Conservation (phyloP, 192 early-diverging fungal species). For the Coemansia sp. region DNA sequence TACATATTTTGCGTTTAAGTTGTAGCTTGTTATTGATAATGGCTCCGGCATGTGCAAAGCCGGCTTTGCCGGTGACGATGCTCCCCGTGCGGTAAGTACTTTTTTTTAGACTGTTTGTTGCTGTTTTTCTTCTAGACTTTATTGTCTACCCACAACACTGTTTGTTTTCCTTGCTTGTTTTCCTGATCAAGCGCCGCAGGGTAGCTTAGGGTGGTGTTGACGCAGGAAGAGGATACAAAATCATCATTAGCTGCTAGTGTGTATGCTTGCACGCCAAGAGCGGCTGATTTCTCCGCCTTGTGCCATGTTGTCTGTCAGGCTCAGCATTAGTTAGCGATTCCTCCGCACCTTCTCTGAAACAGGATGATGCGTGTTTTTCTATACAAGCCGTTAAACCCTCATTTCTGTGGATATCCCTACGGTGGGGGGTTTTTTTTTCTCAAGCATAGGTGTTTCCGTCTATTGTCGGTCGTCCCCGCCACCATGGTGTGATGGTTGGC, state of each 20-base stretch:
- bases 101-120: neutral
- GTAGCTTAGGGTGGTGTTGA: neutral
- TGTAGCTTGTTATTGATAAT: slow-evolving; percentile 84
- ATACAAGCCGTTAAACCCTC: slow-evolving; percentile 1
- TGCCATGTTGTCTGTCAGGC: too few species aligned
- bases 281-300: too few species aligned
- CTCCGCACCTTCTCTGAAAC: too few species aligned
- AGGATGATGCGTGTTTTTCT: neutral
- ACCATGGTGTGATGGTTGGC: slow-evolving; percentile 87
- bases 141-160: neutral
- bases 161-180: neutral
- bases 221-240: too few species aligned
- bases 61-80: slow-evolving; percentile 90
- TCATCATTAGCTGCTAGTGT: too few species aligned
- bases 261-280: too few species aligned
- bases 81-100: slow-evolving; percentile 75
- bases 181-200: neutral
- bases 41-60: slow-evolving; percentile 95
- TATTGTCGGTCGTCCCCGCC: slow-evolving; percentile 82
- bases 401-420: slow-evolving; percentile 14
- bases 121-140: too few species aligned
- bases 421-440: neutral
- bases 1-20: neutral
- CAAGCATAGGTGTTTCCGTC: slow-evolving; percentile 66
- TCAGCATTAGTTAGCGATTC: too few species aligned